Conservation (phyloP, 495 filamentous ascomycete species). For the Hypoxylon subgilvum region DNA sequence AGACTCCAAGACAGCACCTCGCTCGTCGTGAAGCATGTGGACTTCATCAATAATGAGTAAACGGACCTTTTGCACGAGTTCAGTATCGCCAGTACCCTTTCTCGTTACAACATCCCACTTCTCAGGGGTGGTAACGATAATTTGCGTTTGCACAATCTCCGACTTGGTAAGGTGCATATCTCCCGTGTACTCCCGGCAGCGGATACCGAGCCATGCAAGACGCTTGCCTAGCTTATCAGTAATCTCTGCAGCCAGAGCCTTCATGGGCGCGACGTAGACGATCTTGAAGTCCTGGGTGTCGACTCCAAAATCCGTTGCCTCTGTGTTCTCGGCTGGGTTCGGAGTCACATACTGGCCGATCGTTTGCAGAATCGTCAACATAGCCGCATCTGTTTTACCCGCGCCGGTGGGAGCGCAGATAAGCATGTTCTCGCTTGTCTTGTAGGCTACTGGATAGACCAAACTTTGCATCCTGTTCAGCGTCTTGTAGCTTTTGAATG, state of each 20-base stretch:
- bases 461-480: conserved; percentile 98
- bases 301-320: conserved; percentile 76
- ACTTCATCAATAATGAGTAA: conserved; percentile 98
- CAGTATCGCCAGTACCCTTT: conserved; percentile 96
- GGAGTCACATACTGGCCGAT: conserved; percentile 84
- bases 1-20: conserved; percentile 93
- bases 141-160: conserved; percentile 93
- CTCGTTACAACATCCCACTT: conserved; percentile 99
- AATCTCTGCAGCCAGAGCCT: conserved; percentile 94
- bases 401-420: conserved; percentile 98
- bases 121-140: conserved; percentile 98
- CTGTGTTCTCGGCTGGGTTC: conserved; percentile 74
- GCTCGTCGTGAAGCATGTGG: conserved; percentile 98
- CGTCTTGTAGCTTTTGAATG: conserved; percentile 90
- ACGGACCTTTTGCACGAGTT: conserved; percentile 95
- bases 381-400: conserved; percentile 98
- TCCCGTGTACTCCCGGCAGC: conserved; percentile 89
- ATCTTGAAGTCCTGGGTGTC: conserved; percentile 92
- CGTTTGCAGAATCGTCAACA: conserved; percentile 90
- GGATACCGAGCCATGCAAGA: conserved; percentile 89
- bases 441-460: conserved; percentile 93
- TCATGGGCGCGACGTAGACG: conserved; percentile 98
- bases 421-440: conserved; percentile 96
- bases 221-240: conserved; percentile 93
- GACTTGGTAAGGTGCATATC: conserved; percentile 99